phyloP scores from a whole-genome alignment of 441 rosid species.

The Euphorbia schlechtendalii region DNA sequence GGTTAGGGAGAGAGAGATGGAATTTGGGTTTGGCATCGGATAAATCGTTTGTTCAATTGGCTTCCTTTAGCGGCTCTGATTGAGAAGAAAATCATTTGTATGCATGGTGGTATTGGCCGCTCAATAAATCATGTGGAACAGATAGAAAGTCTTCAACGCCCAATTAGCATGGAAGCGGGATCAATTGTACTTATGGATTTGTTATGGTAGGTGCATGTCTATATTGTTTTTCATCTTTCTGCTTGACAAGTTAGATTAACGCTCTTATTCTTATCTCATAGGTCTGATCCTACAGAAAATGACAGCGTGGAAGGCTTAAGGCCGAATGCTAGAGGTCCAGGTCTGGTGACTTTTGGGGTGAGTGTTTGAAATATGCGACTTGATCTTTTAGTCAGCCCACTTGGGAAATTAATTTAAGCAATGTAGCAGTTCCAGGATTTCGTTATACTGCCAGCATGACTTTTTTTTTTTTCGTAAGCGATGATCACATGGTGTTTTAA shows the following conservation, averaged over 20 bases:
- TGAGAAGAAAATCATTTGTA: constrained; percentile 95
- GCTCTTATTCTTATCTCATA: constrained; percentile 24
- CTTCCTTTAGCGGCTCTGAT: constrained; percentile 94
- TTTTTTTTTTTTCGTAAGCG: too few relatives aligned
- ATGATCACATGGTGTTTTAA: too few relatives aligned
- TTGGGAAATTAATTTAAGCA: background rate
- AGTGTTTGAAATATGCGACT: constrained; percentile 20
- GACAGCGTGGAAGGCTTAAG: constrained; percentile 98
- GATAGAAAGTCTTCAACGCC: constrained; percentile 89
- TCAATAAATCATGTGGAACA: constrained; percentile 96
- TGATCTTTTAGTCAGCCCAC: background rate
- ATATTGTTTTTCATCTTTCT: background rate
- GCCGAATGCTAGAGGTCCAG: constrained; percentile 99
- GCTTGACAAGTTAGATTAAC: background rate
- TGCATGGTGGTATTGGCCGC: constrained; percentile 99
- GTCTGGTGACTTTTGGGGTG: constrained; percentile 97
- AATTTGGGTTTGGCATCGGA: constrained; percentile 98
- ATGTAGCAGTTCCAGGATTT: background rate
- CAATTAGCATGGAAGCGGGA: constrained; percentile 97
- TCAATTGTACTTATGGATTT: constrained; percentile 98
- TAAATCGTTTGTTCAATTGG: constrained; percentile 96
- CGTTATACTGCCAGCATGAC: too few relatives aligned
- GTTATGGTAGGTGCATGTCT: constrained; percentile 57
- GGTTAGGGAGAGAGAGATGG: constrained; percentile 97
- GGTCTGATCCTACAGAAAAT: constrained; percentile 99